Conservation (phyloP, 768 basidiomycete genomes). For the Cystoderma amianthinum region DNA sequence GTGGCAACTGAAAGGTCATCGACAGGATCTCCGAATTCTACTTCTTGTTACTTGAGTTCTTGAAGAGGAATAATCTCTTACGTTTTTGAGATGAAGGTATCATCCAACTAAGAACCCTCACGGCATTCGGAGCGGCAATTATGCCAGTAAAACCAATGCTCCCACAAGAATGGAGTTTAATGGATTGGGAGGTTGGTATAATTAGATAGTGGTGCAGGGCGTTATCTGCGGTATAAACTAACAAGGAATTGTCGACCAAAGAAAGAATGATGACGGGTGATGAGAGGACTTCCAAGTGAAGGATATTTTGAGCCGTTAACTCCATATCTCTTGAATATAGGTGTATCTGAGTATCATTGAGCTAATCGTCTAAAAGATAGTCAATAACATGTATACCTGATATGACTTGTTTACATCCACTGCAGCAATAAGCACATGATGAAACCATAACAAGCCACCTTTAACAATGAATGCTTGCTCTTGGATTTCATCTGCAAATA, state of each 20-base stretch:
- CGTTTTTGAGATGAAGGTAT: conserved; percentile 91
- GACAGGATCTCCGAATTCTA: conserved; percentile 90
- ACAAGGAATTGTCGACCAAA: conserved; percentile 87
- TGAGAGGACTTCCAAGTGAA: conserved; percentile 72
- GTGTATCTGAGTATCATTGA: conserved; percentile 53
- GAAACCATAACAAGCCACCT: conserved; percentile 95
- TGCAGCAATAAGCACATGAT: conserved; percentile 89
- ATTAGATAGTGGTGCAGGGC: conserved; percentile 90
- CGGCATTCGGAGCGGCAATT: conserved; percentile 74
- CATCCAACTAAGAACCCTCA: conserved; percentile 95
- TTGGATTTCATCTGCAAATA: conserved; percentile 74
- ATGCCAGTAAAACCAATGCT: conserved; percentile 93
- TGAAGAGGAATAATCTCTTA: conserved; percentile 25
- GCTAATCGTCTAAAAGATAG: conserved; percentile 3
- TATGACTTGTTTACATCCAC: conserved; percentile 76
- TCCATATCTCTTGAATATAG: conserved; percentile 92
- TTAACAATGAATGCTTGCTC: conserved; percentile 83
- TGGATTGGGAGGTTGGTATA: conserved; percentile 73
- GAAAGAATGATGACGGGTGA: conserved; percentile 84
- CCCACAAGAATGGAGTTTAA: conserved; percentile 86
- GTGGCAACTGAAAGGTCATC: conserved; percentile 92
- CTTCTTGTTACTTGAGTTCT: neutral
- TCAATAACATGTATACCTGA: conserved; percentile 41
- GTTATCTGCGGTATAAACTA: conserved; percentile 94
- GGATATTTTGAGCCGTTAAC: conserved; percentile 72